phyloP scores from a whole-genome alignment of 2,329 filamentous ascomycete genomes.

The Aspergillus arachidicola region DNA sequence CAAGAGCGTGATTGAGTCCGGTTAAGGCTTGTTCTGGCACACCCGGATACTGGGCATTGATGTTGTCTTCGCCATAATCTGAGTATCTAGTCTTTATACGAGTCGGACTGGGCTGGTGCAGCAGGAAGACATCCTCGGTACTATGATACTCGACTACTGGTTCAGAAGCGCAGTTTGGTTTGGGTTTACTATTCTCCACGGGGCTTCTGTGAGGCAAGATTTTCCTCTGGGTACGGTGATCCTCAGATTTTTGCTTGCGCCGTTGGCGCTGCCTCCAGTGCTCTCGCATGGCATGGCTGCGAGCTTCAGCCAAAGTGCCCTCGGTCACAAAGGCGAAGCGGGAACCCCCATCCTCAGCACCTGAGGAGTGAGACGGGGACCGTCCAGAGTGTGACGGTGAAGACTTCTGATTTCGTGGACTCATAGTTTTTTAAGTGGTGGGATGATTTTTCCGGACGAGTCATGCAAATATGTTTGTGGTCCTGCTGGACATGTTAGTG shows the following conservation, averaged over 20 bases:
- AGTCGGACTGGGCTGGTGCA: not conserved
- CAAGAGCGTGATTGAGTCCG: slow-evolving; percentile 35
- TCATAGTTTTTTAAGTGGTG: not conserved
- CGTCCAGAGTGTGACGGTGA: not conserved
- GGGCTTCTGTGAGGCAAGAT: not conserved
- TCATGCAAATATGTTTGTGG: not conserved
- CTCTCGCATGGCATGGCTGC: slow-evolving; percentile 43
- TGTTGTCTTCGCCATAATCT: not conserved
- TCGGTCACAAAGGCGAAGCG: slow-evolving; percentile 29
- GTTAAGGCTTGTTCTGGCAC: slow-evolving; percentile 21
- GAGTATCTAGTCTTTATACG: not conserved
- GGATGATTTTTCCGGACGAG: not conserved
- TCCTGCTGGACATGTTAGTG: not conserved
- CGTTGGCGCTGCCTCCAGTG: slow-evolving; percentile 38
- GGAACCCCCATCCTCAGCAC: not conserved
- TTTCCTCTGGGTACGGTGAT: not conserved
- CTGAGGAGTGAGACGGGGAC: not conserved
- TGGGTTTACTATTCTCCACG: not conserved
- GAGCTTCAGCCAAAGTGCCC: slow-evolving; percentile 22
- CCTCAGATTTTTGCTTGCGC: slow-evolving; percentile 16
- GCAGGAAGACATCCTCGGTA: not conserved
- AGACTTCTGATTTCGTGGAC: not conserved
- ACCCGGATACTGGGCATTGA: not conserved
- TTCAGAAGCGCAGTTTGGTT: not conserved
- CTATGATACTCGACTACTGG: not conserved